phyloP scores from a whole-genome alignment of 129 eudicot genomes.

The Kitagawia praeruptora region DNA sequence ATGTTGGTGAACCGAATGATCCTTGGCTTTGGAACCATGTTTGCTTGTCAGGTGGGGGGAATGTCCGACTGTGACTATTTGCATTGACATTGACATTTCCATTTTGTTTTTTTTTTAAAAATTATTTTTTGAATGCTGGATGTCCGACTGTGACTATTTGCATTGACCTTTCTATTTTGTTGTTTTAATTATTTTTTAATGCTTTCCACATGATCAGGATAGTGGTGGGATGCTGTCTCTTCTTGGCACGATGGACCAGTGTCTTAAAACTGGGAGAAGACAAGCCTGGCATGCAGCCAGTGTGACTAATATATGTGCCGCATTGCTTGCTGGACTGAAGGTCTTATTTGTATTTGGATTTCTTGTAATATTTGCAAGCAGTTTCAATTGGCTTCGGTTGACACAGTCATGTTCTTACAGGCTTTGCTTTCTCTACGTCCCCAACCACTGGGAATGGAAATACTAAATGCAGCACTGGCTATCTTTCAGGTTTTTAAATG shows the following conservation, averaged over 20 bases:
- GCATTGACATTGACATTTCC: not conserved
- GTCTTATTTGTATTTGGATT: slow-evolving; percentile 26
- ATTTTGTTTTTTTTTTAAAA: slow-evolving; percentile 4
- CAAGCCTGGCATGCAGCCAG: slow-evolving; percentile 61
- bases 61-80: slow-evolving; percentile 16
- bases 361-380: slow-evolving; percentile 10
- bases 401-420: slow-evolving; percentile 30
- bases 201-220: slow-evolving; percentile 57
- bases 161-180: not conserved
- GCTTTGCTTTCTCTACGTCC: slow-evolving; percentile 64
- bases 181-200: slow-evolving; percentile 6
- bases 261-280: slow-evolving; percentile 66
- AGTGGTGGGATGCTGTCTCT: slow-evolving; percentile 79
- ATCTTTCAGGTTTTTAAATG: slow-evolving; percentile 73
- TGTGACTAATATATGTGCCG: slow-evolving; percentile 86
- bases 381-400: slow-evolving; percentile 13
- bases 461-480: slow-evolving; percentile 56
- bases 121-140: not conserved
- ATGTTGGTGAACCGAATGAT: slow-evolving; percentile 97
- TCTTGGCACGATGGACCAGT: slow-evolving; percentile 71
- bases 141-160: slow-evolving; percentile 16
- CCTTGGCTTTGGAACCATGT: slow-evolving; percentile 78
- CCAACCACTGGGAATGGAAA: slow-evolving; percentile 66
- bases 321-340: slow-evolving; percentile 91
- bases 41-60: slow-evolving; percentile 79